Conservation (phyloP, 495 filamentous ascomycete genomes). For the Glonium stellatum region DNA sequence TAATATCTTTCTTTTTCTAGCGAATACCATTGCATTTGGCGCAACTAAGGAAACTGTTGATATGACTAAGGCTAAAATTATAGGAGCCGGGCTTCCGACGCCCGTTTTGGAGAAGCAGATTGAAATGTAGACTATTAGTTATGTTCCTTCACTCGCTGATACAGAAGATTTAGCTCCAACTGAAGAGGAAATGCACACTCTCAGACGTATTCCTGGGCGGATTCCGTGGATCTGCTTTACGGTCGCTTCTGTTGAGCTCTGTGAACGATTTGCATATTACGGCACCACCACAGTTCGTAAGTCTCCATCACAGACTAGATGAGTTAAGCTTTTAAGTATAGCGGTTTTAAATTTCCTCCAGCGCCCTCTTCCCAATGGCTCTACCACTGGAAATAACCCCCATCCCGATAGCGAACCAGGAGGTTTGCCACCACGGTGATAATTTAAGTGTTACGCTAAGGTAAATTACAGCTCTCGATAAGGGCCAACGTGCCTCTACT, state of each 20-base stretch:
- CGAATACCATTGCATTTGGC: too few species aligned
- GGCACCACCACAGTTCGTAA: constrained; percentile 64
- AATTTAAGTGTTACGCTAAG: constrained; percentile 32
- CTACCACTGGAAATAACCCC: constrained; percentile 54
- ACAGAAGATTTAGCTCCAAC: constrained; percentile 41
- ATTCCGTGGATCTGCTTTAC: constrained; percentile 61
- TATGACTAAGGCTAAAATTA: neutral
- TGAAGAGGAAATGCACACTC: constrained; percentile 51
- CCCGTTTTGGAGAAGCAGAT: too few species aligned
- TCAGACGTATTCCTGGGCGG: constrained; percentile 58
- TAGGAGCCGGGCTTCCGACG: neutral
- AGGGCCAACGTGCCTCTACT: constrained; percentile 63
- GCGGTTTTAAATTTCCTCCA: constrained; percentile 56
- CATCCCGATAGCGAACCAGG: too few species aligned
- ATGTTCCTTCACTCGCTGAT: neutral
- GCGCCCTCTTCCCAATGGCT: constrained; percentile 53
- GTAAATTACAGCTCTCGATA: constrained; percentile 57
- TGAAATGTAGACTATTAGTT: neutral
- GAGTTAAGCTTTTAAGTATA: neutral
- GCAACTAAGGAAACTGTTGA: neutral
- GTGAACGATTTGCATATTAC: constrained; percentile 76
- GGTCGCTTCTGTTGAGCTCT: constrained; percentile 68
- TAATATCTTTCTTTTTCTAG: too few species aligned
- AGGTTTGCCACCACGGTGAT: too few species aligned
- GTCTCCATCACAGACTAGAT: neutral